Conservation (phyloP, 352 stramenopile species). For the Pythium vanterpoolii region DNA sequence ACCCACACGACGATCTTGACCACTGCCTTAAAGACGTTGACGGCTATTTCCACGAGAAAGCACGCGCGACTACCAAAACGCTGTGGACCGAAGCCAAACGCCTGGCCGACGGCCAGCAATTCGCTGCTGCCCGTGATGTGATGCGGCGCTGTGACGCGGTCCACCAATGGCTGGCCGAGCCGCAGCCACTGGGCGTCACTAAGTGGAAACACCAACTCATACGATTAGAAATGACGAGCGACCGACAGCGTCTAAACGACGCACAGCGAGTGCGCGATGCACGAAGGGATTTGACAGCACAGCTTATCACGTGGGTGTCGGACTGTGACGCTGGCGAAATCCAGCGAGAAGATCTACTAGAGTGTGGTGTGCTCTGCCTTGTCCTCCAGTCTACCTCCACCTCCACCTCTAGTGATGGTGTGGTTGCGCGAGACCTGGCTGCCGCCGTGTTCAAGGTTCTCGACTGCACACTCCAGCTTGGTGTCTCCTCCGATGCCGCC, state of each 20-base stretch:
- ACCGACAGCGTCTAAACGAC: not conserved
- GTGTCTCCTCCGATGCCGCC: not conserved
- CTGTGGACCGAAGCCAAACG: not conserved
- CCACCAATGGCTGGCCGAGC: conserved; percentile 4
- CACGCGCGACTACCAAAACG: not conserved
- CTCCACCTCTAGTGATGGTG: not conserved
- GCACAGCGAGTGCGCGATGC: not conserved
- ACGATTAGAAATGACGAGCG: not conserved
- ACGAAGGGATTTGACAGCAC: not conserved
- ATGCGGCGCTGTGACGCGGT: conserved; percentile 1
- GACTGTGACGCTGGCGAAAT: not conserved
- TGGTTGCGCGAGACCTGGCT: not conserved
- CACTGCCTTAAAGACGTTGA: not conserved
- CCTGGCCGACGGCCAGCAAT: not conserved
- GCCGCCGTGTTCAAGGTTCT: not conserved
- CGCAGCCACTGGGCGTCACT: not conserved
- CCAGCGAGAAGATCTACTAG: not conserved
- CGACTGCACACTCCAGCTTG: not conserved
- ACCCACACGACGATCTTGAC: conserved; percentile 3
- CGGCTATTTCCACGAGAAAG: conserved; percentile 1
- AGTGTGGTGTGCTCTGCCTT: not conserved
- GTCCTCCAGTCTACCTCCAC: not conserved
- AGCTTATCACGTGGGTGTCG: not conserved
- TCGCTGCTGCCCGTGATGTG: not conserved
- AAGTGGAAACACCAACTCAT: conserved; percentile 7